Evolutionary conservation across 78 protist species (phyloP).

Genomic region (Tieghemostelium lacteum): DNA sequence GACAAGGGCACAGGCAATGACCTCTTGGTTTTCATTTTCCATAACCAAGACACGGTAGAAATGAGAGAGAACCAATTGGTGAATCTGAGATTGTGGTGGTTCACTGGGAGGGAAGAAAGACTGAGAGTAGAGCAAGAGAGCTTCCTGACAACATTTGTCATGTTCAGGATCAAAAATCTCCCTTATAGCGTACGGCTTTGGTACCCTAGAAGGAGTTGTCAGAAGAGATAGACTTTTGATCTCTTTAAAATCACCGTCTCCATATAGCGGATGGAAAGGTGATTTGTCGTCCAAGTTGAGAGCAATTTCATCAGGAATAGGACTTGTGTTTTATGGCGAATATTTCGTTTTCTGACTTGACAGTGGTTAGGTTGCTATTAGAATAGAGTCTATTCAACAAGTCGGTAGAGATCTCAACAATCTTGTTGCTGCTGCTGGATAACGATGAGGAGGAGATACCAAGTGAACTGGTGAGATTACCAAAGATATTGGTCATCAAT

Average conservation of each 20-base stretch:
- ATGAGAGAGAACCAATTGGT: not conserved
- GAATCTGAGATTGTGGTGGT: conserved; percentile 29
- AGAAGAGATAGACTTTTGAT: not conserved
- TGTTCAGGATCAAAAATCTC: conserved; percentile 43
- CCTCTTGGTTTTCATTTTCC: conserved; percentile 38
- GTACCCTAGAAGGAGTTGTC: not conserved
- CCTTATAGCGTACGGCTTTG: conserved; percentile 8
- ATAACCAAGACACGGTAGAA: conserved; percentile 64
- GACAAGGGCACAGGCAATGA: conserved; percentile 62
- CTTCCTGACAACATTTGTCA: conserved; percentile 34
- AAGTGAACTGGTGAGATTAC: not conserved
- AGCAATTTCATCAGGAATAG: conserved; percentile 69
- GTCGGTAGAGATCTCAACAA: not conserved
- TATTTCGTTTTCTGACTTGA: conserved; percentile 36
- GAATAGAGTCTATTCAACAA: not conserved
- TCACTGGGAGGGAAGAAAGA: conserved; percentile 58
- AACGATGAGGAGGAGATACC: not conserved
- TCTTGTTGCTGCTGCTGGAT: not conserved
- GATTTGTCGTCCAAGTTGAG: not conserved
- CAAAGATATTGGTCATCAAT: no score
- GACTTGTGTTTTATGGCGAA: conserved; percentile 74
- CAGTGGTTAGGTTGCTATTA: not conserved
- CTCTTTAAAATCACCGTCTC: not conserved
- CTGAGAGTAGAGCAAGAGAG: conserved; percentile 19
- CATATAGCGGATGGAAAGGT: not conserved